Percentiles rank a stretch among this genome's conserved stretches.
These are phyloP conservation scores for Drechslerella stenobrocha DNA, from an alignment of 2,329 filamentous ascomycete genomes.

Conservation along the genomic window DNA sequence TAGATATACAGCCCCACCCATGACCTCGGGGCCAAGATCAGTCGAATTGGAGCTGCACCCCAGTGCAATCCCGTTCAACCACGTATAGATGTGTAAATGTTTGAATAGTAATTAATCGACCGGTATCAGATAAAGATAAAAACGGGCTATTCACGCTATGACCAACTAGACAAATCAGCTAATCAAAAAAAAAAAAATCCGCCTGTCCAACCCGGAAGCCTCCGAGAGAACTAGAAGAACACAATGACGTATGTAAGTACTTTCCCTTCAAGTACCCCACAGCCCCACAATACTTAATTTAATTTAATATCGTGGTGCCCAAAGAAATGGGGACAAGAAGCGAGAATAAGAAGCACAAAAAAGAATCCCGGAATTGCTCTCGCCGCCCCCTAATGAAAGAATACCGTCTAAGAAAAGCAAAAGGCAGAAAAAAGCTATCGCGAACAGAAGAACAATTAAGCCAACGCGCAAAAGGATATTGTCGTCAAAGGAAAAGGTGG, in stretches of 20 bases:
- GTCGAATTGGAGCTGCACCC: too few species aligned
- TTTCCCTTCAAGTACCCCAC: conserved; percentile 2
- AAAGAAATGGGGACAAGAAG: conserved; percentile 16
- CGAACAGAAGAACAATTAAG: conserved; percentile 6
- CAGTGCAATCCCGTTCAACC: too few species aligned
- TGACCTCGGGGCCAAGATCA: too few species aligned
- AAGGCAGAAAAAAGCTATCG: conserved; percentile 4
- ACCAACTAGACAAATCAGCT: conserved; percentile 19
- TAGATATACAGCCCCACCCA: too few species aligned
- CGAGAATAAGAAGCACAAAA: conserved; percentile 8
- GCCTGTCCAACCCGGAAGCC: conserved; percentile 8
- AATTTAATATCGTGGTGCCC: not conserved
- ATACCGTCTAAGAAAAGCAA: conserved; percentile 46
- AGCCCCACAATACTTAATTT: not conserved
- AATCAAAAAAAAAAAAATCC: conserved; percentile 17
- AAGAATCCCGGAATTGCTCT: conserved; percentile 42
- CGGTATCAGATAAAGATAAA: not conserved
- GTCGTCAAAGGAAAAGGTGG: conserved; percentile 4
- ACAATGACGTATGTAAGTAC: not conserved
- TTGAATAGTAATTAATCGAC: conserved; percentile 2
- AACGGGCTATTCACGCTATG: conserved; percentile 33
- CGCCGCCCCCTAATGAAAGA: conserved; percentile 48
- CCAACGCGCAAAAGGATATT: conserved; percentile 9
- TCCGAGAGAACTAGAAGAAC: not conserved
- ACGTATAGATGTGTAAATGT: not conserved